Evolutionary conservation across 768 basidiomycete genomes (phyloP), one percentile per base, ranked within the genome.

Genomic region (Tricholomella constricta): DNA sequence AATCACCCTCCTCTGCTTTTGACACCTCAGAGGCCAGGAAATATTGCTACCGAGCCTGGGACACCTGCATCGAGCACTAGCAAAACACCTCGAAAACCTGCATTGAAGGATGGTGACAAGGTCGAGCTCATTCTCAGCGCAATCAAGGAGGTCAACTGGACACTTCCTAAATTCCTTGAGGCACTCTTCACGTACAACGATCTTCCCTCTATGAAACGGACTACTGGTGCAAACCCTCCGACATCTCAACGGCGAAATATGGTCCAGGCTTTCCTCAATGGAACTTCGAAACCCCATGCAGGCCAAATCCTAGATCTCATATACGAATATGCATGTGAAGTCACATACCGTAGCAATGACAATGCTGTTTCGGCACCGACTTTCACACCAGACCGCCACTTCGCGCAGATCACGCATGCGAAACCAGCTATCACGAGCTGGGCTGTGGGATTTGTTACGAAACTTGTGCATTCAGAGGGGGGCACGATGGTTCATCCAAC

Each of bases 351-450:
- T 8, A 29, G 27, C 17, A 32, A 32, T 45, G 45, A 45, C n/a
- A 8, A 25, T 4, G 15, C 45, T 6, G 20, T 34, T 7, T 10
- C 45, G 2, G 25, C 3, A 7, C 3, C 10, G 6, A 31, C 29
- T 1, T 43, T 54, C 40, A 10, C 27, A 40, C 40, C 37, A 22
- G 12, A 20, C 7, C 5, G 43, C 4, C 20, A 19, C 7, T 35
- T n/a, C 2, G 26, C 36, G 17, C 15, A 22, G 31, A 54, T 54
- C 29, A 29, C 23, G 25, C 52, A 57, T 54, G 41, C 52, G 14
- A 11, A 45, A 15, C 46, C 56, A 1, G 46, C 56, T 44, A 23
- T 57, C 22, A 34, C 34, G 6, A 41, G 47, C 14, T 50, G 56
- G 56, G 56, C 51, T 6, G 56, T 53, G 3, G 6, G 4, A 10